A percentile compares a stretch with the other conserved stretches of the same genome.
These are phyloP conservation scores for Botrytis paeoniae DNA, from an alignment of 2,329 filamentous ascomycete genomes.

Conservation along the genomic window DNA sequence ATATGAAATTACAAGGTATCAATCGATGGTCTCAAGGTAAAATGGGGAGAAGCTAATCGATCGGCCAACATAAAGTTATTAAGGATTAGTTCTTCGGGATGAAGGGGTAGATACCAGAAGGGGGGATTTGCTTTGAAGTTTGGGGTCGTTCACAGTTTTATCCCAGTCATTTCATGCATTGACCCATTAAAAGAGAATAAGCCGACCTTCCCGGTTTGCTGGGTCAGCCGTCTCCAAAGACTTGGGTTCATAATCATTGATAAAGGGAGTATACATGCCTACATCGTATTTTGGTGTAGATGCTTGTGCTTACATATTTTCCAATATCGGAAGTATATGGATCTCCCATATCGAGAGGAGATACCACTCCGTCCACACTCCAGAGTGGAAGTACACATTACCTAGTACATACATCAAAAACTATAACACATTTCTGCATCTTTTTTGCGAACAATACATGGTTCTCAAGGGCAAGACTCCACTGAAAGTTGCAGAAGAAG, in stretches of 20 bases:
- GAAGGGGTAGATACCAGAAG: background rate
- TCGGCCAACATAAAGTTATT: background rate
- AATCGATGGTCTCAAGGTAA: background rate
- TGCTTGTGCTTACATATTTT: background rate
- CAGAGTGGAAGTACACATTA: background rate
- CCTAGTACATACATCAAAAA: background rate
- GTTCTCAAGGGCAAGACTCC: background rate
- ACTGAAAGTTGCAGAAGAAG: constrained; percentile 2
- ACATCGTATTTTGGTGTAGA: background rate
- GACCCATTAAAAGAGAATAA: constrained; percentile 14
- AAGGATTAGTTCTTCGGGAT: background rate
- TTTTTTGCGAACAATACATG: constrained; percentile 10
- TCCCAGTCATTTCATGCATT: constrained; percentile 19
- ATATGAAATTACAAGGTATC: background rate
- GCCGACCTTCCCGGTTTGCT: constrained; percentile 17
- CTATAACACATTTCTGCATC: background rate
- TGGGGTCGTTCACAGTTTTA: background rate
- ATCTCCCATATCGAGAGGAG: background rate
- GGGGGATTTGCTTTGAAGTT: background rate
- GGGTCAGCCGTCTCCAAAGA: constrained; percentile 19
- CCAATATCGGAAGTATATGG: background rate
- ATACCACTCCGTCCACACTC: background rate
- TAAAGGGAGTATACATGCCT: background rate
- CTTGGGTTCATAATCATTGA: background rate
- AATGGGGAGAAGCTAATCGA: background rate